phyloP scores from a whole-genome alignment of 345 rosid genomes.

The Viola odorata region DNA sequence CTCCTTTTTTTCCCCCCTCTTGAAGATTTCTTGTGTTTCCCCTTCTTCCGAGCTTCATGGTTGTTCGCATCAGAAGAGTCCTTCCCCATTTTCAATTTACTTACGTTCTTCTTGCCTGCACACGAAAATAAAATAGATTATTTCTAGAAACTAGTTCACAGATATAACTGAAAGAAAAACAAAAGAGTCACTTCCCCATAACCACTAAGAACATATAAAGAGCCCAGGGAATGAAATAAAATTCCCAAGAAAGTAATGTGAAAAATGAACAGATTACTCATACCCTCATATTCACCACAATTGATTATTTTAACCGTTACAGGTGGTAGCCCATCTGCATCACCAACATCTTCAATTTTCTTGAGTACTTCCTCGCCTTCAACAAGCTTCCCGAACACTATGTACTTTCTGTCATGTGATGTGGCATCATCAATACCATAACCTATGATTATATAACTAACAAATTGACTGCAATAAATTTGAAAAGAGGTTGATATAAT shows the following conservation, averaged over 20 bases:
- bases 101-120: constrained; percentile 51
- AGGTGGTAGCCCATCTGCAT: constrained; percentile 72
- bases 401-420: constrained; percentile 49
- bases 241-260: not conserved
- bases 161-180: not conserved
- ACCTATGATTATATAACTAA: not conserved
- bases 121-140: constrained; percentile 8
- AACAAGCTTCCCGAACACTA: constrained; percentile 90
- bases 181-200: not conserved
- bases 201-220: too few relatives aligned
- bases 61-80: too few relatives aligned
- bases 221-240: not conserved
- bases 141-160: not conserved
- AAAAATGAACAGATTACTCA: not conserved
- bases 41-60: constrained; percentile 18
- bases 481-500: too few relatives aligned
- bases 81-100: constrained; percentile 34
- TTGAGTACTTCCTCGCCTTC: constrained; percentile 71
- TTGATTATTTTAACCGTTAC: constrained; percentile 86
- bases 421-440: not conserved
- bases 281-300: constrained; percentile 66
- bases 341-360: constrained; percentile 78
- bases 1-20: constrained; percentile 68
- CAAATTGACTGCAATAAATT: not conserved
- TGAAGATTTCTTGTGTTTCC: constrained; percentile 65